Base-by-base conservation (phyloP, 1,284 basidiomycete species). In the Marasmius tenuissimus region DNA sequence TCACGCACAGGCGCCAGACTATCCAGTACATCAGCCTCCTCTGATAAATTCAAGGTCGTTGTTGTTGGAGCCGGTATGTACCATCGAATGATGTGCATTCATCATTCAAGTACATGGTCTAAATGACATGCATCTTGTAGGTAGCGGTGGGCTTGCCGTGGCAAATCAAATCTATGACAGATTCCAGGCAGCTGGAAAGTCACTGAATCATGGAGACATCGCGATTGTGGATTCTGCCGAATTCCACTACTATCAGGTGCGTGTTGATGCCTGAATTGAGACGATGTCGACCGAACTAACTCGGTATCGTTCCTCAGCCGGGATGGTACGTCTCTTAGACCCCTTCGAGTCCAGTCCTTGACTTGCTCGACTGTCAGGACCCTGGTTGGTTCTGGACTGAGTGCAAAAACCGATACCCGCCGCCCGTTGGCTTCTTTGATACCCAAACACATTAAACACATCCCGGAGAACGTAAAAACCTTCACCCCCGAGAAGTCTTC, bases 311-410 rank as follows among this genome's bases (percentile, higher is more conserved):
- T 48, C 42, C 56, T 66, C 55, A 94, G 85, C 93, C 93, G 22
- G 93, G 92, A 73, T 94, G 91, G 89, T 91, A 69, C 68, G 81
- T 39, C 54, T 37, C 34, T 33, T 39, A n/a, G 45, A 34, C 27
- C 40, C 34, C 12, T 5, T 49, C 64, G 48, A 11, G 38, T 59
- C 16, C 50, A 37, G 16, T 34, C 22, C 42, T 9, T 18, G 42
- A 61, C 59, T 61, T 38, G 52, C 10, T 40, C 50, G 22, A 27
- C 54, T 50, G 61, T 6, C 57, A 94, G 93, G 96, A 97, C 96
- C 2, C 85, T 98, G 27, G 96, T 96, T 47, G 96, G 95, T 33
- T 83, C 93, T 34, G 97, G 97, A 40, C 82, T 98, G 63, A 87
- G 89, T 69, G 73, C 83, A 56, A 89, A 92, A 66, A 73, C 78